Base-by-base conservation (phyloP, 2,329 filamentous ascomycete species). In the Fusarium anguioides region DNA sequence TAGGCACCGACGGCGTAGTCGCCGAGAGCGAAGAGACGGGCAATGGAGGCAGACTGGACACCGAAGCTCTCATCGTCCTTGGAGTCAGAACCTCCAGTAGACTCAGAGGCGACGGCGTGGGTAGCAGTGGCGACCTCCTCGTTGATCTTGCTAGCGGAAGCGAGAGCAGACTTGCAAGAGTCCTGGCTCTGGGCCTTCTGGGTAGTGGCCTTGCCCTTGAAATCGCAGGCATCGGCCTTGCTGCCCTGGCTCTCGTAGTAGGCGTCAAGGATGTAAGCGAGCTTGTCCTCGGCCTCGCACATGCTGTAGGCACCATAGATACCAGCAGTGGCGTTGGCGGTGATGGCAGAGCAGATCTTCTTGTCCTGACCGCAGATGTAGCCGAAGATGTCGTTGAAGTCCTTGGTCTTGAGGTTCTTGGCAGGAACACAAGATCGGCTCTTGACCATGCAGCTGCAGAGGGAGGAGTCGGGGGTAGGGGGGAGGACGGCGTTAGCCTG, bases 371-470 rank as follows among this genome's bases (percentile, higher is more conserved):
- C 90, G 80, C 92, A 96, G 78, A 95, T 86, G 77, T 82, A 89
- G 76, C 83, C 84, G 79, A 98, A 98, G 70, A 96, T 86, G 17
- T 85, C 81, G 47, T 86, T 87, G 73, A 88, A 91, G 56, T 87
- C 81, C 52, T 89, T 83, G 47, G 81, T 77, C 66, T 85, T 81
- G 23, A 93, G 81, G 71, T 80, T 79, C 44, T 83, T 79, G 42
- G 86, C 82, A 62, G 93, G 87, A 26, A 86, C 85, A 81, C 96
- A 99, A 60, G 82, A 81, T 57, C 97, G 82, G 41, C 88, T 88
- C 67, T 87, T 82, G 78, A 87, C 86, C 92, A 97, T 97, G 87
- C 96, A 99, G 58, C 84, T 79, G 86, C 96, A 99, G 44, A 97
- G 89, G 41, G 87, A 75, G 42, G 87, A 75, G 81, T 98, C 93